Conservation (phyloP, 192 early-diverging fungal genomes). For the Umbelopsis ramanniana region DNA sequence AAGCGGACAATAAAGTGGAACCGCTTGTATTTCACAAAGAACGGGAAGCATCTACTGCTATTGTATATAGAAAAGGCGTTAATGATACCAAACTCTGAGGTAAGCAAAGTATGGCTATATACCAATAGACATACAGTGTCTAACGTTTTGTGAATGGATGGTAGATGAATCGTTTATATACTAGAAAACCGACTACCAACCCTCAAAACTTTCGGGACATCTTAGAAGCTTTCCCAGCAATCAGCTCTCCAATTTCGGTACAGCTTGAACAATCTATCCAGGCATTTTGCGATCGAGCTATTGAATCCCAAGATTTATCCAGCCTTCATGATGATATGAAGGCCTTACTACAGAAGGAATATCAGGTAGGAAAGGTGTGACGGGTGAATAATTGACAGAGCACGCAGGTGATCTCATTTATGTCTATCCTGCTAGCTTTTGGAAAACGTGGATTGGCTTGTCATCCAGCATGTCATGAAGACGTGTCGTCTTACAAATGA, state of each 20-base stretch:
- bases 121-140: too few relatives aligned
- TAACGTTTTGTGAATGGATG: too few relatives aligned
- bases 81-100: background rate
- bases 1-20: constrained; percentile 2
- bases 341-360: constrained; percentile 8
- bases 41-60: constrained; percentile 11
- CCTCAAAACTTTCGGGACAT: constrained; percentile 15
- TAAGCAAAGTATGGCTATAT: background rate
- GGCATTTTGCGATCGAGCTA: constrained; percentile 17
- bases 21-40: constrained; percentile 14
- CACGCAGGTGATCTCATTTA: background rate
- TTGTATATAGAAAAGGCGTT: constrained; percentile 20
- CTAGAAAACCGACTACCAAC: background rate
- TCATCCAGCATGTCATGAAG: constrained; percentile 27
- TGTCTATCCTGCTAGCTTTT: constrained; percentile 25
- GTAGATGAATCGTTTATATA: background rate
- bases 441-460: constrained; percentile 30
- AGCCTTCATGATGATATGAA: constrained; percentile 13
- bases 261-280: constrained; percentile 22
- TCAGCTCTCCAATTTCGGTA: background rate
- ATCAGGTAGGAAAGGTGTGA: background rate
- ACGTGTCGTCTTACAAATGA: constrained; percentile 26
- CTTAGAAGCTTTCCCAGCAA: constrained; percentile 12
- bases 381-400: background rate
- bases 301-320: constrained; percentile 14